Conservation (phyloP, 257 asterid species). For the Solanum pennellii region DNA sequence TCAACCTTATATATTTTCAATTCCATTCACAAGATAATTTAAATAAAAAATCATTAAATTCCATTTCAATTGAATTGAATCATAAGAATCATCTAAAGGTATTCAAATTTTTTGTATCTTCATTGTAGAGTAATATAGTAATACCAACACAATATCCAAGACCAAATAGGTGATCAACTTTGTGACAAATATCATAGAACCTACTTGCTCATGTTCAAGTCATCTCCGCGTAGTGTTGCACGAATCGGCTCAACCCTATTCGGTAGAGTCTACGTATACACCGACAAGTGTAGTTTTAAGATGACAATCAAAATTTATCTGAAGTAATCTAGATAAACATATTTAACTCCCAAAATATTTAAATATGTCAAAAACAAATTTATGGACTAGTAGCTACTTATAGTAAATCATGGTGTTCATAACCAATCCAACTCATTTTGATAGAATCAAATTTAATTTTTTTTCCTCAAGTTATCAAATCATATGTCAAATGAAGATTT, state of each 20-base stretch:
- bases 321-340: background rate
- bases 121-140: background rate
- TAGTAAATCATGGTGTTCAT: background rate
- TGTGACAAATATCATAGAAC: background rate
- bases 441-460: background rate
- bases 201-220: background rate
- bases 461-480: background rate
- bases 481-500: background rate
- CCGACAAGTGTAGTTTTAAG: background rate
- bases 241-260: background rate
- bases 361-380: background rate
- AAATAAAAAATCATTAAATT: too few relatives aligned
- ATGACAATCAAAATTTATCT: background rate
- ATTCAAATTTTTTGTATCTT: too few relatives aligned
- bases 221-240: background rate
- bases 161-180: background rate
- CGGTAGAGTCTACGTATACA: background rate
- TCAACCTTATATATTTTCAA: too few relatives aligned
- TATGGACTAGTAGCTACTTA: background rate
- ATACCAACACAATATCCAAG: background rate
- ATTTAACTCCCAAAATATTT: background rate
- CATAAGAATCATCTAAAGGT: too few relatives aligned
- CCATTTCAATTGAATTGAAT: too few relatives aligned
- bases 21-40: too few relatives aligned
- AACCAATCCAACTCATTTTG: background rate